Evolutionary conservation across 1,139 yeast genomes (phyloP).

Genomic region (Sugiyamaella sp.): DNA sequence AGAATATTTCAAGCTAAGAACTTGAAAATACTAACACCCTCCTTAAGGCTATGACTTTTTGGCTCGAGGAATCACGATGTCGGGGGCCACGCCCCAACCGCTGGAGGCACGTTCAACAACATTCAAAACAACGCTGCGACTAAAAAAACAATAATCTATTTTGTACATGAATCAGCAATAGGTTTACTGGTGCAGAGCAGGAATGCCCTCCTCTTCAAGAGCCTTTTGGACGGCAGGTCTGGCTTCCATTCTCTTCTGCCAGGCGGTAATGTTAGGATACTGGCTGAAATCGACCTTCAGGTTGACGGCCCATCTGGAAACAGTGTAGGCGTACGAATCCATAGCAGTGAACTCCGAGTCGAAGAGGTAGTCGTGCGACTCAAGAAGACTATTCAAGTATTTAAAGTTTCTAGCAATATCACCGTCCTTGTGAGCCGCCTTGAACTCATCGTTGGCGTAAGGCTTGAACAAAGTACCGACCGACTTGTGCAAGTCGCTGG

Average conservation of each 20-base stretch:
- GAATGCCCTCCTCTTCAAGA: constrained; percentile 8
- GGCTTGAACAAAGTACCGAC: constrained; percentile 6
- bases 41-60: too few species aligned
- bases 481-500: constrained; percentile 11
- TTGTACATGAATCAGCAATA: neutral
- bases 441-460: constrained; percentile 14
- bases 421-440: constrained; percentile 11
- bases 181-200: neutral
- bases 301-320: constrained; percentile 9
- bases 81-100: neutral
- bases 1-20: too few species aligned
- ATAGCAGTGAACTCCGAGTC: constrained; percentile 6
- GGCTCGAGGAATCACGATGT: neutral
- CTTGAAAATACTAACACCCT: too few species aligned
- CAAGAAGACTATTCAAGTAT: constrained; percentile 1
- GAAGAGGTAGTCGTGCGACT: neutral
- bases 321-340: constrained; percentile 13
- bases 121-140: too few species aligned
- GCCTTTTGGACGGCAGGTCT: constrained; percentile 7
- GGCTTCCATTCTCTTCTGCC: constrained; percentile 14
- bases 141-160: too few species aligned
- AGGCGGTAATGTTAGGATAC: constrained; percentile 4
- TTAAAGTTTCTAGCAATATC: constrained; percentile 8
- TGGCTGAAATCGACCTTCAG: constrained; percentile 4
- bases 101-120: neutral